Evolutionary conservation across 805 yeast species (phyloP), one percentile per base, ranked within the genome.

Genomic region (Pichia exigua): DNA sequence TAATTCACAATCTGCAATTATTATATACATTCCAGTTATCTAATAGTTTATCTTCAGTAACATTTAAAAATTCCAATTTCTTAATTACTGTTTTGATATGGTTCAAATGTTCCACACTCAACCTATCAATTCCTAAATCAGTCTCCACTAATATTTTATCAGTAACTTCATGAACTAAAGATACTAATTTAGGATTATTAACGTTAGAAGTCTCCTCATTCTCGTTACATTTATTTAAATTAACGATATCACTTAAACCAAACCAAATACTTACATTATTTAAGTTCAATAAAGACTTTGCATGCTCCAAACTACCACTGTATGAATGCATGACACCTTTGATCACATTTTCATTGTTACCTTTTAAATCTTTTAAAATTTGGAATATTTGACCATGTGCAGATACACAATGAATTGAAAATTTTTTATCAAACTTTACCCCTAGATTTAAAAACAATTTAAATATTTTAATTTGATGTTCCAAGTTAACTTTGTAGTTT

Each of bases 361-460:
- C 13, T 22, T 44, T 30, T 41, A 41, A 59, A 12, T 40, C 13
- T 17, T 82, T 85, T 48, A 71, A 79, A 15, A 85, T 38, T 3
- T 57, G 54, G 24, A 39, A 44, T 4, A 60, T 62, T 8, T 70
- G 61, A 0, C 90, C 88, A 54, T 86, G 91, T 12, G 86, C 80
- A 59, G 85, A 86, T 6, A 92, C 98, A 59, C 91, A 86, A 62
- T 92, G 99, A 0, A 94, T 55, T 0, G 87, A 79, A 27, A 78
- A 64, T 0, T 62, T 50, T 18, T 68, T 58, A 26, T 69, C 62
- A 17, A 5, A 28, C 24, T 40, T n/a, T 2, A 18, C 5, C 0
- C 97, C 96, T 13, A 87, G 51, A 5, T 65, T 60, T 20, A 88
- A 61, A 52, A 83, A 84, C 2, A 61, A 57, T 4, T 61, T 60